Conservation (phyloP, 306 rosid genomes). For the Glycine tomentella region DNA sequence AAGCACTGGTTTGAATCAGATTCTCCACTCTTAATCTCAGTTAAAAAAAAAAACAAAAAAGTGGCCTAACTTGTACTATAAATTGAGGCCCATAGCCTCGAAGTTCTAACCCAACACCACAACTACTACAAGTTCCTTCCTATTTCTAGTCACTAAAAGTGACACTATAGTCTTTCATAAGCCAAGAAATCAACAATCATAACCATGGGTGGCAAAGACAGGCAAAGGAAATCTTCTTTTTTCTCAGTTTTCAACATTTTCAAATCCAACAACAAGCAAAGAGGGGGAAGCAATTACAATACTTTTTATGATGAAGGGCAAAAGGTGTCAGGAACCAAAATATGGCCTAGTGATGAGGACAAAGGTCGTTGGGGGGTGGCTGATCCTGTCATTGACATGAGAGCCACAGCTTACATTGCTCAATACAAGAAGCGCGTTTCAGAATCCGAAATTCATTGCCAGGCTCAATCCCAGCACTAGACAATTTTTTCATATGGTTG, state of each 20-base stretch:
- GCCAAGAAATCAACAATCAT: neutral
- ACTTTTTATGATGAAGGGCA: conserved; percentile 49
- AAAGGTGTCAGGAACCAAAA: conserved; percentile 50
- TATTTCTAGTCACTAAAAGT: neutral
- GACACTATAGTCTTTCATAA: conserved; percentile 11
- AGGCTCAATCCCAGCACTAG: conserved; percentile 48
- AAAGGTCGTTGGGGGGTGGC: conserved; percentile 67
- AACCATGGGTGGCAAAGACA: conserved; percentile 65
- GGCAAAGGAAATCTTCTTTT: conserved; percentile 65
- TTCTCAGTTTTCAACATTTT: conserved; percentile 71
- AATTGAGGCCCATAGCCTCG: conserved; percentile 40
- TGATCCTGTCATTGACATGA: conserved; percentile 75
- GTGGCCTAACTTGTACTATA: conserved; percentile 42
- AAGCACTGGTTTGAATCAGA: conserved; percentile 53
- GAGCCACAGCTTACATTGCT: conserved; percentile 67
- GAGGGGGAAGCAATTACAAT: conserved; percentile 39
- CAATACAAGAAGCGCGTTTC: conserved; percentile 58
- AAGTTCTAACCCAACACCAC: conserved; percentile 17
- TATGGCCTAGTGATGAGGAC: conserved; percentile 89
- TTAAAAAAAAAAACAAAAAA: neutral
- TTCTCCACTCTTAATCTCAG: conserved; percentile 48
- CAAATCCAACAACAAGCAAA: conserved; percentile 53
- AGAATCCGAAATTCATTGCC: conserved; percentile 60
- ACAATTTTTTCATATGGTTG: neutral
- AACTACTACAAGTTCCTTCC: conserved; percentile 27